Percentiles rank a stretch among this genome's conserved stretches.
These are phyloP conservation scores for Phytopythium cucurbitacearum DNA, from an alignment of 352 stramenopile species.

Conservation along the genomic window DNA sequence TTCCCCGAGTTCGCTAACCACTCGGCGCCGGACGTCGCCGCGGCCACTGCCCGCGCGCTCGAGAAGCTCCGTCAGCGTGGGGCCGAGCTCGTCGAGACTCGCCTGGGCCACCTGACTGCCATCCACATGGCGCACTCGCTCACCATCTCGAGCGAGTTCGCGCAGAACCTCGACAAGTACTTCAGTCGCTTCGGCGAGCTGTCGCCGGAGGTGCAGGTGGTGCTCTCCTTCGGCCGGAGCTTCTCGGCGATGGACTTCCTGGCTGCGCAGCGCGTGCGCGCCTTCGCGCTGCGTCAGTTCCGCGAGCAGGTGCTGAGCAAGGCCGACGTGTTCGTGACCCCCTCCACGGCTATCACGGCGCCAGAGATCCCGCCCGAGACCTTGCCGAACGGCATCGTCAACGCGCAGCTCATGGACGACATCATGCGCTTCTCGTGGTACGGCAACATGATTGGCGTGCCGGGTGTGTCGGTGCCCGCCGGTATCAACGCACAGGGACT, in stretches of 20 bases:
- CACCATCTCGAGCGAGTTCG: slow-evolving; percentile 82
- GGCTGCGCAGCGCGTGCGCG: slow-evolving; percentile 77
- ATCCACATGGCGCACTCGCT: slow-evolving; percentile 81
- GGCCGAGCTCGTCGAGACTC: slow-evolving; percentile 71
- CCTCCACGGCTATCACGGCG: slow-evolving; percentile 71
- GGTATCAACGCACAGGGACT: slow-evolving; percentile 58
- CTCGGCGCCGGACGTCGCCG: slow-evolving; percentile 50
- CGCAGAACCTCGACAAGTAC: slow-evolving; percentile 63
- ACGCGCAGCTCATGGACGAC: slow-evolving; percentile 41
- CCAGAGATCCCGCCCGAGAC: slow-evolving; percentile 58
- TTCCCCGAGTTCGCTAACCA: slow-evolving; percentile 78
- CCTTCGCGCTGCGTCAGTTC: slow-evolving; percentile 76
- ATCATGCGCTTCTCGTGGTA: slow-evolving; percentile 86
- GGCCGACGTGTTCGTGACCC: slow-evolving; percentile 87
- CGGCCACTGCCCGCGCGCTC: slow-evolving; percentile 39
- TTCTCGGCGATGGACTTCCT: slow-evolving; percentile 79
- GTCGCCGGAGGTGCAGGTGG: slow-evolving; percentile 69
- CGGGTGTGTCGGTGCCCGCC: slow-evolving; percentile 68
- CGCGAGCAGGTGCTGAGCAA: slow-evolving; percentile 72
- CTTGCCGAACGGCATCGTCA: slow-evolving; percentile 44
- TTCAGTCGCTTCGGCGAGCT: slow-evolving; percentile 50
- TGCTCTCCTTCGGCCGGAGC: slow-evolving; percentile 62
- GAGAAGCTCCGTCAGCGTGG: slow-evolving; percentile 46
- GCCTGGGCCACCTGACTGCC: slow-evolving; percentile 66
- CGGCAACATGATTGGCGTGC: slow-evolving; percentile 86